These are phyloP conservation scores for Xylariaceae sp. DNA, from an alignment of 2,329 filamentous ascomycete species.

Conservation along the genomic window DNA sequence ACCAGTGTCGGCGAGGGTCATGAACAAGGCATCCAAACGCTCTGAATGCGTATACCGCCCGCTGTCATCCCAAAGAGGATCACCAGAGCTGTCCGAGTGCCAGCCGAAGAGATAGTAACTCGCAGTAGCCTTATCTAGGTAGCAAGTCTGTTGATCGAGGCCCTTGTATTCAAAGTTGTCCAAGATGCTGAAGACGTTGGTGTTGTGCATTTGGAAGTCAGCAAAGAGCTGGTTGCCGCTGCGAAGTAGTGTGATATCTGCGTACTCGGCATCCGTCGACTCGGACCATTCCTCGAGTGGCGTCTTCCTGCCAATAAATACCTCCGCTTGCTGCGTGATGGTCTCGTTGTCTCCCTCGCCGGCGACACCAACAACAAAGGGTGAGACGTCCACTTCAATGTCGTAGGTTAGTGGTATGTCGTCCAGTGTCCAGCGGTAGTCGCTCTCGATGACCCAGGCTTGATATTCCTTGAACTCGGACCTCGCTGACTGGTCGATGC, in stretches of 20 bases:
- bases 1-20: too few relatives aligned
- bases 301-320: slow-evolving; percentile 38
- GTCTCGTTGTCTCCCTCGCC: slow-evolving; percentile 4
- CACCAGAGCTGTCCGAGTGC: slow-evolving; percentile 26
- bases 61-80: neutral
- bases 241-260: neutral
- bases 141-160: neutral
- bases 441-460: slow-evolving; percentile 40
- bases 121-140: slow-evolving; percentile 28
- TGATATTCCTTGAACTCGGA: too few relatives aligned
- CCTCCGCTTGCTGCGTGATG: slow-evolving; percentile 35
- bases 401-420: slow-evolving; percentile 25
- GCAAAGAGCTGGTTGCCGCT: slow-evolving; percentile 38
- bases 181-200: slow-evolving; percentile 40
- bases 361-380: slow-evolving; percentile 31
- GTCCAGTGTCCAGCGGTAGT: slow-evolving; percentile 16
- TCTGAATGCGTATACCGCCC: neutral
- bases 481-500: too few relatives aligned
- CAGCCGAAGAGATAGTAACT: slow-evolving; percentile 41
- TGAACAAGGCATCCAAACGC: neutral
- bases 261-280: neutral
- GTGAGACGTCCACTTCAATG: slow-evolving; percentile 38
- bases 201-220: slow-evolving; percentile 39
- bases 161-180: slow-evolving; percentile 37
- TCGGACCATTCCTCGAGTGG: slow-evolving; percentile 21